Evolutionary conservation across 2,329 filamentous ascomycete genomes (phyloP), one percentile per base, ranked within the genome.

Genomic region (Fusarium tricinctum): DNA sequence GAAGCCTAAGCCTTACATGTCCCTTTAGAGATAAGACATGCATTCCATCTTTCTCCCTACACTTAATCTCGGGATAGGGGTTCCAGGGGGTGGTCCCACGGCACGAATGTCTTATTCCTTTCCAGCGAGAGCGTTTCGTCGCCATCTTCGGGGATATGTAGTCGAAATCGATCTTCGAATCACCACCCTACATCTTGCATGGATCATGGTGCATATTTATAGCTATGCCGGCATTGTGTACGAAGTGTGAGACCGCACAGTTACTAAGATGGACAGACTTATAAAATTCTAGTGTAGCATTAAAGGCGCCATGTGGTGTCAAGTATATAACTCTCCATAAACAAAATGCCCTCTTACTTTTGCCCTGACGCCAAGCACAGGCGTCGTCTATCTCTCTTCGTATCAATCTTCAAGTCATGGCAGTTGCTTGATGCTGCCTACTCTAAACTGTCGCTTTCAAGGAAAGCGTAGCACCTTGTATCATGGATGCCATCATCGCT

Each of bases 321-420:
- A 52, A 68, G 63, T 66, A 68, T 69, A 70, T 70, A 70, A 51
- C 63, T 17, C 58, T 68, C 49, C 66, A 47, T 63, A 69, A 70
- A 42, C 66, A 69, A 70, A 68, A 70, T 56, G 49, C 57, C 58
- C 53, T 58, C 57, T 67, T 48, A 15, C 58, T 70, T 70, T 69
- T 68, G 40, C 66, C 53, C 55, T 44, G 66, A 68, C 62, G 66
- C 62, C 66, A 43, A 63, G 65, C 44, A 56, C 40, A 52, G 38
- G 46, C 53, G 58, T 69, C 50, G 39, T 67, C 62, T 69, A 69
- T 63, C 47, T 44, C 47, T 56, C 52, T 54, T 60, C 50, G 42
- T 58, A 35, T 50, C 54, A 39, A 55, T 49, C 52, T 48, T 22
- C 26, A 28, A 42, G 33, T 48, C 57, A 35, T 51, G 38, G 39